phyloP scores from a whole-genome alignment of 176 grass and related monocot species.

The Typha latifolia region DNA sequence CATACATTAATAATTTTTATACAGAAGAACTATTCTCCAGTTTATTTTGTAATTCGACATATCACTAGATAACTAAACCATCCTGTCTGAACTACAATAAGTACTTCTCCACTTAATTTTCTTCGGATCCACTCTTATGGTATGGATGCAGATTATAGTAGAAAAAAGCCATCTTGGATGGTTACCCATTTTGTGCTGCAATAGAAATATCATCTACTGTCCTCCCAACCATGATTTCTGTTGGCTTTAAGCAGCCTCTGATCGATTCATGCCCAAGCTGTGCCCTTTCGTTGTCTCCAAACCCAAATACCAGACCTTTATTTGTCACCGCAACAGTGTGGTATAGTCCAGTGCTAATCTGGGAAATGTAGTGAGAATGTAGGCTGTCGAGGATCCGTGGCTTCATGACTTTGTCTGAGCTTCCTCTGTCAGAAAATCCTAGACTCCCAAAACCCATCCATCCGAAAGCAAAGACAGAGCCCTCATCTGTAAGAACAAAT shows the following conservation, averaged over 20 bases:
- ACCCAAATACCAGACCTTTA: conserved; percentile 80
- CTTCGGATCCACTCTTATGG: no score
- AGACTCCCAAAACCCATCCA: conserved; percentile 99
- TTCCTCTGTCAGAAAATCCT: conserved; percentile 78
- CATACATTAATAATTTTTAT: no score
- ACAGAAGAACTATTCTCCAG: no score
- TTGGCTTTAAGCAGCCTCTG: conserved; percentile 76
- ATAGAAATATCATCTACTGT: conserved; percentile 71
- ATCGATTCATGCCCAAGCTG: conserved; percentile 88
- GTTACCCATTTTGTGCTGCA: conserved; percentile 47
- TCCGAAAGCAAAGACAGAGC: conserved; percentile 83
- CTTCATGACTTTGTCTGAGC: conserved; percentile 89
- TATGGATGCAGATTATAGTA: no score
- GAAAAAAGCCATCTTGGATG: no score
- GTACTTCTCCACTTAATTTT: no score
- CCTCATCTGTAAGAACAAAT: conserved; percentile 79
- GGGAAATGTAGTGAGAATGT: conserved; percentile 52
- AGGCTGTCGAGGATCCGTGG: conserved; percentile 59
- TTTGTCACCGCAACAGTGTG: conserved; percentile 91
- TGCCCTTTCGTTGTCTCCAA: conserved; percentile 93
- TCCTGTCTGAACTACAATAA: no score
- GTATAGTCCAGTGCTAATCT: conserved; percentile 97
- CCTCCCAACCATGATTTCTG: conserved; percentile 77
- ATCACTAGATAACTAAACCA: no score
- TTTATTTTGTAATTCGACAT: no score